Base-by-base conservation (phyloP, 768 basidiomycete species). In the Melanogaster broomeanus region DNA sequence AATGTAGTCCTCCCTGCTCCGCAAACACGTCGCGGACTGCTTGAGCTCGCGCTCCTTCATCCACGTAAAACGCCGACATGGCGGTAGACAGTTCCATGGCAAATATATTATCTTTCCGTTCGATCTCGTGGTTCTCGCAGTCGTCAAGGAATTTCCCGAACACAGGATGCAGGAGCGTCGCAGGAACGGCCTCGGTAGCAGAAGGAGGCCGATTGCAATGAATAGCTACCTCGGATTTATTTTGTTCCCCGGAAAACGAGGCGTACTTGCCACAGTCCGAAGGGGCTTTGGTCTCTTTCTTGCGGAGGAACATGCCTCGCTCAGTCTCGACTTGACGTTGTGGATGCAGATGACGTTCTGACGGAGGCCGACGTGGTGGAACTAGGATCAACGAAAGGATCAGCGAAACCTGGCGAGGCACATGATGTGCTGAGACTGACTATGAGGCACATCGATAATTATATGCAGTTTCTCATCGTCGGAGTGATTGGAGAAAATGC, bases 61-160 rank as follows among this genome's bases (percentile, higher is more conserved):
- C 34, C 12, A 37, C 16, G 37, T 59, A 61, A 40, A 65, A 53
- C 27, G 56, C 47, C 19, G 59, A 56, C 64, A 69, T 63, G 3
- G 33, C 55, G 30, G 22, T 27, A 12, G 53, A 37, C 18, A 69
- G 48, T 16, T 48, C 52, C 21, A 42, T 21, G 27, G 50, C 46
- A 18, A 69, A 56, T 4, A 42, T 8, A 33, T 59, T 49, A 34
- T 71, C 69, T 16, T 61, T 64, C 24, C n/a, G 12, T 25, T 60
- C 62, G 58, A 37, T 49, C 22, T n/a, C n/a, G 42, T 50, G 45
- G 31, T 55, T 59, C 35, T 61, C 41, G 51, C 60, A 60, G 49
- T 67, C 62, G 24, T 67, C 63, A 24, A 60, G 18, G 51, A 65
- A 68, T 43, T 63, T 43, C 45, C 57, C 58, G 41, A 70, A 66